Base-by-base conservation (phyloP, 495 filamentous ascomycete species). In the Immersiella caudata region DNA sequence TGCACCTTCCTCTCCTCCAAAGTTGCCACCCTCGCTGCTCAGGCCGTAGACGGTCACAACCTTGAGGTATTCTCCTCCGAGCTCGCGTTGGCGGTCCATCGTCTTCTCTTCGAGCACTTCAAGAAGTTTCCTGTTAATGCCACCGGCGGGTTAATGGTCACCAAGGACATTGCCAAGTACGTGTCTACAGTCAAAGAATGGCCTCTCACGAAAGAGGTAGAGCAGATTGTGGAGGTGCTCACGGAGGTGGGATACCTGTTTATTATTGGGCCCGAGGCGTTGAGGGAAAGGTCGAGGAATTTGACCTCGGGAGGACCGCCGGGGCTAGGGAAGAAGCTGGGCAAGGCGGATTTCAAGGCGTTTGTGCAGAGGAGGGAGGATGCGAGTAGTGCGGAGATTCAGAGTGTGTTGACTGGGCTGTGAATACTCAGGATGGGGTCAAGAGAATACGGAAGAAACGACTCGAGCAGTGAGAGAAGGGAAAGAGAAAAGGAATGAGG, bases 181-280 rank as follows among this genome's bases (percentile, higher is more conserved):
- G 88, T 91, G 6, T 88, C 92, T 56, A 82, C 96, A 24, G 82
- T 98, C 54, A 87, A 90, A 64, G 89, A 88, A 54, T 96, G 93
- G 90, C 87, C 89, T 22, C 83, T 94, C 18, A 77, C 79, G 33
- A 91, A 90, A 69, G 90, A 91, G 50, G 85, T 92, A 33, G 87
- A 88, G 70, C 83, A 82, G 51, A 84, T 84, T 69, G 87, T 97
- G 71, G 94, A 98, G 80, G 83, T 96, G 50, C 75, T 98, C 64
- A 87, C 91, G 36, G 96, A 98, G 80, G 93, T 99, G 66, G 94
- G 93, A n/a, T 97, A 92, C 77, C 78, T 99, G 56, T 99, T 98
- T 74, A 95, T 98, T 50, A 93, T 98, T 78, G 92, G 93, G 21
- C 88, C 90, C 14, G 94, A 97, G 80, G 94, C 93, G 35, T 79